These are phyloP conservation scores for Solanum paucissectum DNA, from an alignment of 257 asterid species.

Conservation along the genomic window DNA sequence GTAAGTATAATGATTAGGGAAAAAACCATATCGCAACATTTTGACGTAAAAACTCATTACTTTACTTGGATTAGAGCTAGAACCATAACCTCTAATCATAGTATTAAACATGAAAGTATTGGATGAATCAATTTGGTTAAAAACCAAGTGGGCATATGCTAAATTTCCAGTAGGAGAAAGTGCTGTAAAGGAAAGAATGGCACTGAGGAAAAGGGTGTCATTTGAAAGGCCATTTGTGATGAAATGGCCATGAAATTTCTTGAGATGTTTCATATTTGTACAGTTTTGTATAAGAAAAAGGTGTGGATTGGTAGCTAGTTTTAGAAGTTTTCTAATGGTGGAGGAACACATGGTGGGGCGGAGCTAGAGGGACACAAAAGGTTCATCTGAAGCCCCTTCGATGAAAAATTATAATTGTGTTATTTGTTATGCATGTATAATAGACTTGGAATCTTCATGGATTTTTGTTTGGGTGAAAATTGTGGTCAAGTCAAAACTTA, in stretches of 20 bases:
- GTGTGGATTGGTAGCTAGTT: constrained; percentile 1
- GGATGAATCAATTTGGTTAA: constrained; percentile 1
- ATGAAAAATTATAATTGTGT: background rate
- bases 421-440: background rate
- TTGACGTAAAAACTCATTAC: constrained; percentile 3
- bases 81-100: constrained; percentile 17
- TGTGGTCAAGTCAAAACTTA: too few relatives aligned
- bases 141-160: constrained; percentile 2
- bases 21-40: constrained; percentile 1
- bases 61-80: background rate
- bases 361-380: background rate
- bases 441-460: background rate
- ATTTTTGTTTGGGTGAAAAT: background rate
- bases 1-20: constrained; percentile 15
- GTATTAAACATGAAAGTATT: constrained; percentile 14
- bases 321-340: background rate
- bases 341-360: background rate
- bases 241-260: constrained; percentile 7
- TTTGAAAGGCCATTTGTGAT: constrained; percentile 8
- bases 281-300: constrained; percentile 7
- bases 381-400: background rate
- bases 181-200: constrained; percentile 6
- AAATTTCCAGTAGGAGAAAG: constrained; percentile 9
- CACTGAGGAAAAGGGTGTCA: constrained; percentile 5
- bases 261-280: background rate